These are phyloP conservation scores for Leccinum barrowsii DNA, from an alignment of 768 basidiomycete genomes.

Conservation along the genomic window DNA sequence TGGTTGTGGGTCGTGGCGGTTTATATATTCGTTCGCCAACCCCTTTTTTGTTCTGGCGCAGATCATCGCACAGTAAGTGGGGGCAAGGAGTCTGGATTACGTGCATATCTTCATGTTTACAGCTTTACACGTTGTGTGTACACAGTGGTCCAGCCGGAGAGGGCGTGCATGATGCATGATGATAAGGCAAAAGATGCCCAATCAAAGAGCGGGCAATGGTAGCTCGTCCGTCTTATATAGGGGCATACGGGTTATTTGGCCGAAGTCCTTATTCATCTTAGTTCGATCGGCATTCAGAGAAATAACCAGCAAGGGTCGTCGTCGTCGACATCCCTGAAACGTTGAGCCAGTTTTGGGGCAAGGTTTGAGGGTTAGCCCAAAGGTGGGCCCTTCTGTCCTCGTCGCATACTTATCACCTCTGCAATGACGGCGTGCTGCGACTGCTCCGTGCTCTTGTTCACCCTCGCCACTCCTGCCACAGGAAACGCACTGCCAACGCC, in stretches of 20 bases:
- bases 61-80: slow-evolving; percentile 4
- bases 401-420: too few species aligned
- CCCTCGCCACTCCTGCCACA: too few species aligned
- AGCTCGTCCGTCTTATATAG: slow-evolving; percentile 1
- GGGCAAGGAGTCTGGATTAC: not conserved
- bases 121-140: not conserved
- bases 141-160: not conserved
- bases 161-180: slow-evolving; percentile 13
- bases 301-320: too few species aligned
- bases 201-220: slow-evolving; percentile 7
- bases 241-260: not conserved
- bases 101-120: not conserved
- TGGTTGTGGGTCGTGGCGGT: not conserved
- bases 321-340: too few species aligned
- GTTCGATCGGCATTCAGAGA: too few species aligned
- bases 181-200: not conserved
- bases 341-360: too few species aligned
- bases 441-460: too few species aligned
- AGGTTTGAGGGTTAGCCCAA: too few species aligned
- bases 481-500: too few species aligned
- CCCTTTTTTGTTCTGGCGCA: slow-evolving; percentile 1
- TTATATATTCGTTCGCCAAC: not conserved
- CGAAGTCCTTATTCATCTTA: not conserved
- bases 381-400: too few species aligned
- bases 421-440: too few species aligned